Evolutionary conservation across 192 early-diverging fungal species (phyloP), one percentile per base, ranked within the genome.

Genomic region (Gonapodya prolifera): DNA sequence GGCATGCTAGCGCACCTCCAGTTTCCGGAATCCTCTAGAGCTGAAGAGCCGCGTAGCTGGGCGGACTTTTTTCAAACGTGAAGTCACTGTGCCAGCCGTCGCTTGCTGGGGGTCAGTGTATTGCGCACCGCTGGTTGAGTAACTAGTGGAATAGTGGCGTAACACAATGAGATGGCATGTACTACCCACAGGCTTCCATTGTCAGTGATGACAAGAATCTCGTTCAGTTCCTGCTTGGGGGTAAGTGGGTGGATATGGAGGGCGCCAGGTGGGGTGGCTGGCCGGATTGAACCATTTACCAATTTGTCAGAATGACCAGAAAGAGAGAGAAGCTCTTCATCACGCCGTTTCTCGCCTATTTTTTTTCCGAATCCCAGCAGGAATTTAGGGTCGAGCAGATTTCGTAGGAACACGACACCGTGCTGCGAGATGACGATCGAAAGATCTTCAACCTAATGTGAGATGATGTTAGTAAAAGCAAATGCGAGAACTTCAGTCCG

Each of bases 41-140:
- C 34, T 82, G 83, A 33, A 91, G 79, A 30, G 85, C 82, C 31
- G 89, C 84, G 34, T 81, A 81, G 35, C 85, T 83, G 29, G 89
- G 80, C 2, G 89, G 89, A 36, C 85, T 80, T 0, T 74, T 69
- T 73, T 91, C 89, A 77, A 85, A 91, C 0, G 84, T 83, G 34
- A 91, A 81, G 80, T 88, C 87, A 1, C 81, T 82, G 70, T 88
- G 87, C 86, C 86, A 87, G 23, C 80, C 45, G 13, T 69, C 45
- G 45, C 45, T n/a, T n/a, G 45, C 45, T 8, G 79, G 73, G 82
- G 69, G 82, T 82, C 29, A 81, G 80, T 80, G 75, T 82, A 1
- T 80, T 80, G 18, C 80, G 36, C 1, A 81, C 81, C 18, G 76
- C 79, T 1, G 83, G 81, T 36, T 84, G 81, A 35, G 82, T 82